Conservation (phyloP, 495 filamentous ascomycete species). For the Polyplosphaeria fusca region DNA sequence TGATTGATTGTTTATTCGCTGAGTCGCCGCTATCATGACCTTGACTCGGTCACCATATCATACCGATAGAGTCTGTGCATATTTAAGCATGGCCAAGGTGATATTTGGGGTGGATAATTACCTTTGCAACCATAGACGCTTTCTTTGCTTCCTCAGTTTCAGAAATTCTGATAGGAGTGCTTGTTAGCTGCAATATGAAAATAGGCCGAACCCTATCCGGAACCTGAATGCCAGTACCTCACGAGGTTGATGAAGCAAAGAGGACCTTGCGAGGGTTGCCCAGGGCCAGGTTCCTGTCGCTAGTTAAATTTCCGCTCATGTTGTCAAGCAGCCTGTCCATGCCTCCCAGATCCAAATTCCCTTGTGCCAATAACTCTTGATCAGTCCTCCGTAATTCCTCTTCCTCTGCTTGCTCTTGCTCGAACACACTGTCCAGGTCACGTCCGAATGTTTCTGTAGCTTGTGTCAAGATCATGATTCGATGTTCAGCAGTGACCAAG, state of each 20-base stretch:
- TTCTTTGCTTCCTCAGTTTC: not conserved
- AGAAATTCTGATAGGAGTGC: too few species aligned
- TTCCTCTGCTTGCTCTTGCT: constrained; percentile 20
- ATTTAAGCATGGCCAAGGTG: not conserved
- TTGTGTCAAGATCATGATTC: constrained; percentile 37
- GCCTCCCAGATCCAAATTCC: constrained; percentile 43
- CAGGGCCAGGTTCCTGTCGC: constrained; percentile 9
- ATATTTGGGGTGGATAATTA: not conserved
- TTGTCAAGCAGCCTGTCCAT: constrained; percentile 41
- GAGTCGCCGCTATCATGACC: too few species aligned
- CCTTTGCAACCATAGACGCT: not conserved
- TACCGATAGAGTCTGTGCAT: not conserved
- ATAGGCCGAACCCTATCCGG: too few species aligned
- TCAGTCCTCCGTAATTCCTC: constrained; percentile 30
- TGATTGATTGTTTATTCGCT: too few species aligned
- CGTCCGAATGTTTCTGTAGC: constrained; percentile 6
- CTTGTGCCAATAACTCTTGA: constrained; percentile 37
- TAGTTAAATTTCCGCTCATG: constrained; percentile 31
- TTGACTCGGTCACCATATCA: not conserved
- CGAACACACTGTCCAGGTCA: constrained; percentile 15
- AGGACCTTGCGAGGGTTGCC: constrained; percentile 37
- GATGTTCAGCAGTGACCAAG: constrained; percentile 38
- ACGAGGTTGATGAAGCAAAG: constrained; percentile 35
- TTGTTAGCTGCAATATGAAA: too few species aligned
- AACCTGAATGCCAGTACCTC: not conserved